Evolutionary conservation across 2,329 filamentous ascomycete species (phyloP).

Genomic region (Trichoderma semiorbis): DNA sequence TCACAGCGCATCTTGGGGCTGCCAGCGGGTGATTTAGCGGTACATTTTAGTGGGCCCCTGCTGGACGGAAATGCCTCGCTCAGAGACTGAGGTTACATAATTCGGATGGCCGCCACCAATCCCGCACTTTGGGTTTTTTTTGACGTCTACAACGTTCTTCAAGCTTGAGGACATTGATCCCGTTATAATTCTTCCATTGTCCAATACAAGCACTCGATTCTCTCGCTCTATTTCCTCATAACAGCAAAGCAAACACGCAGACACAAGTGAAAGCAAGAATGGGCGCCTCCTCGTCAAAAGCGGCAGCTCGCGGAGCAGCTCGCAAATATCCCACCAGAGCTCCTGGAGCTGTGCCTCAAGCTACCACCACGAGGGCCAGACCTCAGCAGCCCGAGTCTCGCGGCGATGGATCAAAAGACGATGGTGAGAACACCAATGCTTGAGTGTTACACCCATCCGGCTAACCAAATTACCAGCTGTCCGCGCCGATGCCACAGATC

Average conservation of each 20-base stretch:
- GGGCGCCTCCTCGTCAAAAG: constrained; percentile 20
- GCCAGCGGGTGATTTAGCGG: background rate
- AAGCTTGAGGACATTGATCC: background rate
- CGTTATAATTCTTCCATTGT: too few relatives aligned
- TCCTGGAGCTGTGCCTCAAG: constrained; percentile 25
- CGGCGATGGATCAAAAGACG: constrained; percentile 20
- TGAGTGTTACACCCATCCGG: background rate
- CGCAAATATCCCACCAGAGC: constrained; percentile 45
- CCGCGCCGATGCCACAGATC: constrained; percentile 38
- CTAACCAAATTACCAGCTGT: constrained; percentile 32
- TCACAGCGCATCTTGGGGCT: constrained; percentile 12
- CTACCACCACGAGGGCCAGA: constrained; percentile 22
- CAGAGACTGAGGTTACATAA: background rate
- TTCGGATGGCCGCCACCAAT: background rate
- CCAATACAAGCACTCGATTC: background rate
- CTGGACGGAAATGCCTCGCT: background rate
- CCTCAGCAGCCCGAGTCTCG: constrained; percentile 6
- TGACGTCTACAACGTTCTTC: background rate
- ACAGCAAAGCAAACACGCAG: background rate
- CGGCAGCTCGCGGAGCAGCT: constrained; percentile 16
- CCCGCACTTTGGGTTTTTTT: background rate
- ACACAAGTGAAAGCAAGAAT: background rate
- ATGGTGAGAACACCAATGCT: constrained; percentile 20
- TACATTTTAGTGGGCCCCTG: background rate
- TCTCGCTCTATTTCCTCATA: background rate